Evolutionary conservation across 768 basidiomycete genomes (phyloP).

Genomic region (Suillus clintonianus): DNA sequence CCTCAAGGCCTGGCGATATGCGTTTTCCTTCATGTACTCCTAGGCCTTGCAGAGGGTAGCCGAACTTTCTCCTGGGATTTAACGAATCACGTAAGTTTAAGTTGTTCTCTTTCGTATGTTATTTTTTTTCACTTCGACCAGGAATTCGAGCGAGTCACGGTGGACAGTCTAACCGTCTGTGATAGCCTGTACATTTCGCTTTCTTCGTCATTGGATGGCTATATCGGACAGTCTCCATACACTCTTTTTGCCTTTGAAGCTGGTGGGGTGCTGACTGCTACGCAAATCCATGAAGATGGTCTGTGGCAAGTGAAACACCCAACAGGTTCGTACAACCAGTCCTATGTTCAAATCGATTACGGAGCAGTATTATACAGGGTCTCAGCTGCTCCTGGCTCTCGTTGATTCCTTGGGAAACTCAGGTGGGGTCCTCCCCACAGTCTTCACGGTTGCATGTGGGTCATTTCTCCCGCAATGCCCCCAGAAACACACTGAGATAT

Average conservation of each 20-base stretch:
- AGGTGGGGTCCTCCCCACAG: conserved; percentile 38
- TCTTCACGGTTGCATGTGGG: conserved; percentile 40
- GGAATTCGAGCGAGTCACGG: neutral
- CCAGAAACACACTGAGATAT: conserved; percentile 1
- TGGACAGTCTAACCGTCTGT: conserved; percentile 15
- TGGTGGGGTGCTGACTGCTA: conserved; percentile 36
- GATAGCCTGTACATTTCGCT: conserved; percentile 12
- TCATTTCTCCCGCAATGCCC: neutral
- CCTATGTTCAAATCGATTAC: neutral
- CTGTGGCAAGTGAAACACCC: conserved; percentile 42
- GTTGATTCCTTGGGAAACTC: conserved; percentile 45
- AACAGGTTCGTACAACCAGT: conserved; percentile 34
- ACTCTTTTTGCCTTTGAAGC: conserved; percentile 44
- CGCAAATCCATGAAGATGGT: conserved; percentile 30
- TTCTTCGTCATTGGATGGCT: neutral
- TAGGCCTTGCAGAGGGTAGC: neutral
- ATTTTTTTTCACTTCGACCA: neutral
- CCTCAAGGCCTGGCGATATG: conserved; percentile 5
- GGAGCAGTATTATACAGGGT: conserved; percentile 31
- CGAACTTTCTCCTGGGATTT: conserved; percentile 7
- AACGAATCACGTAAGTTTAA: neutral
- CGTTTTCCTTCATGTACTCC: neutral
- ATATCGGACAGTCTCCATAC: conserved; percentile 36
- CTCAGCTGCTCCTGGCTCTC: conserved; percentile 44
- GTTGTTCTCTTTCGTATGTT: neutral